phyloP scores from a whole-genome alignment of 805 yeast species.

The Nakazawaea anatomiae region DNA sequence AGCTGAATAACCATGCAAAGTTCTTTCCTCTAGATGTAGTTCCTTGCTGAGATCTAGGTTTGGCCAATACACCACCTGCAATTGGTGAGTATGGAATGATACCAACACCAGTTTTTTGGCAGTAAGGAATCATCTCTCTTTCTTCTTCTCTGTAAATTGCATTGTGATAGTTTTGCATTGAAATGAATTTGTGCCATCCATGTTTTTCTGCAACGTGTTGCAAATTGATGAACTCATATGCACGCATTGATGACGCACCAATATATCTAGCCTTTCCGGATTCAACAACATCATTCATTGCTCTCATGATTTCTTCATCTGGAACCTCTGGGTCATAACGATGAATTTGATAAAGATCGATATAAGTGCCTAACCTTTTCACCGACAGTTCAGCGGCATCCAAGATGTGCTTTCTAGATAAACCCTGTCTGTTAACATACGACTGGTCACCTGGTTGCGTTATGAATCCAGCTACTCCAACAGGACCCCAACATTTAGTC shows the following conservation, averaged over 20 bases:
- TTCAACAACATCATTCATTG: slow-evolving; percentile 23
- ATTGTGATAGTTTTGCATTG: slow-evolving; percentile 53
- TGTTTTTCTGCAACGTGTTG: slow-evolving; percentile 51
- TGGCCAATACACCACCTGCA: slow-evolving; percentile 37
- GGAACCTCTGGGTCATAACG: slow-evolving; percentile 43
- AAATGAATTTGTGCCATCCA: slow-evolving; percentile 52
- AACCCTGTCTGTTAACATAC: slow-evolving; percentile 29
- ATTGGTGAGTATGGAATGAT: slow-evolving; percentile 58
- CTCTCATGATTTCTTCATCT: slow-evolving; percentile 47
- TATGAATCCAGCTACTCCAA: neutral
- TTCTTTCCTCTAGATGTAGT: neutral
- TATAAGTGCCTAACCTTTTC: slow-evolving; percentile 42
- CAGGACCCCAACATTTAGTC: slow-evolving; percentile 15
- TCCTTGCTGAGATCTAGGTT: neutral
- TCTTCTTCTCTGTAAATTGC: slow-evolving; percentile 57
- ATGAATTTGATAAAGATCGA: slow-evolving; percentile 53
- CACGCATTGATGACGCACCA: slow-evolving; percentile 59
- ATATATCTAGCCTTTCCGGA: slow-evolving; percentile 32
- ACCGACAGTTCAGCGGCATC: slow-evolving; percentile 35
- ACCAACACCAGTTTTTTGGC: slow-evolving; percentile 46
- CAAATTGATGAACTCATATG: slow-evolving; percentile 44
- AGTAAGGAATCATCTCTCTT: slow-evolving; percentile 50
- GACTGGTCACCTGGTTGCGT: neutral
- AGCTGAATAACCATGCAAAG: neutral
- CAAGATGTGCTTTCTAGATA: slow-evolving; percentile 40